These are phyloP conservation scores for Nepenthes gracilis DNA, from an alignment of 148 eudicot genomes.

Conservation along the genomic window DNA sequence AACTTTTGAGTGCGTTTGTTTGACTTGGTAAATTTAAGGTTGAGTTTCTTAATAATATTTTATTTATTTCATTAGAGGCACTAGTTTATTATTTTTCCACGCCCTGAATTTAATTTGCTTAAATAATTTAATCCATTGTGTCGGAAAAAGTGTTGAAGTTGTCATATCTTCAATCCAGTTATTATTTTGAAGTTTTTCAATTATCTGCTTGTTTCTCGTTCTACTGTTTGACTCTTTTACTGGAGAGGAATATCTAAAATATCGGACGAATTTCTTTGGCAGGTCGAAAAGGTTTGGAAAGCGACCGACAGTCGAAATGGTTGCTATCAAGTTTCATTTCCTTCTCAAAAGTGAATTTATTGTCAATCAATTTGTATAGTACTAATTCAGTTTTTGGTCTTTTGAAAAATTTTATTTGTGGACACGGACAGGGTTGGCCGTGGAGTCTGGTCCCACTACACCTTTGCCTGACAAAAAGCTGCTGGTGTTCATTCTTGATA, in stretches of 20 bases:
- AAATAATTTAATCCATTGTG: conserved; percentile 12
- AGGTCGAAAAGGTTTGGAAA: conserved; percentile 60
- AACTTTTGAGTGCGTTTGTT: conserved; percentile 1
- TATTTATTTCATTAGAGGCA: conserved; percentile 10
- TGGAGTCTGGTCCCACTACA: conserved; percentile 60
- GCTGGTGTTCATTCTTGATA: conserved; percentile 79
- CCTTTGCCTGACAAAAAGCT: conserved; percentile 89
- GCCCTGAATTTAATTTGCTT: conserved; percentile 4
- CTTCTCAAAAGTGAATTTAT: conserved; percentile 9
- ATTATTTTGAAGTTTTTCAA: conserved; percentile 14
- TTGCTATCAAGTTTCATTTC: conserved; percentile 18
- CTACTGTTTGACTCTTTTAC: conserved; percentile 4
- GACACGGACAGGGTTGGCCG: conserved; percentile 47
- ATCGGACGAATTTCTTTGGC: background rate
- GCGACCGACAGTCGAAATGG: conserved; percentile 58
- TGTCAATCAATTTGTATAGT: conserved; percentile 2
- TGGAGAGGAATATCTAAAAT: too few species aligned
- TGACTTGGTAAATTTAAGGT: background rate
- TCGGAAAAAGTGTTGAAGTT: conserved; percentile 25
- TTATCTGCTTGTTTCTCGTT: conserved; percentile 4
- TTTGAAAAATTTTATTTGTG: conserved; percentile 2
- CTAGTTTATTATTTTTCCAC: conserved; percentile 8
- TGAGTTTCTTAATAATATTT: conserved; percentile 3
- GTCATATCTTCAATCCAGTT: conserved; percentile 20
- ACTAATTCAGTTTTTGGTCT: background rate